A percentile compares a stretch with the other conserved stretches of the same genome.
phyloP scores from a whole-genome alignment of 2,329 filamentous ascomycete genomes.

The Fusarium sacchari region DNA sequence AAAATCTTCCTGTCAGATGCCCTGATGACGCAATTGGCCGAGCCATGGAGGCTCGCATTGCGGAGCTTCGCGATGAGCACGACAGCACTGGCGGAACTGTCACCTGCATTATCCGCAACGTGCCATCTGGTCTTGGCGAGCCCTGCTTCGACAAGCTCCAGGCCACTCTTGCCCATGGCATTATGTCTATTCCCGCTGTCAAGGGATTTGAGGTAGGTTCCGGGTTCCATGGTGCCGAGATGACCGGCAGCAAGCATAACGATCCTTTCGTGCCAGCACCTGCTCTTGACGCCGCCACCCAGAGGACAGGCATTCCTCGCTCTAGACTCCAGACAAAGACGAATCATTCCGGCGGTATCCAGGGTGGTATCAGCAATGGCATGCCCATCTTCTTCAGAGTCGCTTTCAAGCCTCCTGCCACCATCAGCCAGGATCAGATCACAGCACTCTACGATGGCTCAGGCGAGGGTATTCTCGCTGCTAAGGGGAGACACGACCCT shows the following conservation, averaged over 20 bases:
- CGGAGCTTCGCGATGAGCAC: slow-evolving; percentile 77
- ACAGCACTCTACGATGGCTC: slow-evolving; percentile 83
- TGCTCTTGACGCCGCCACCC: slow-evolving; percentile 56
- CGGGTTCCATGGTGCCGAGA: slow-evolving; percentile 86
- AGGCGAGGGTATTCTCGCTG: slow-evolving; percentile 78
- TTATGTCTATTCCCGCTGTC: slow-evolving; percentile 93
- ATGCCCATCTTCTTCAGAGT: slow-evolving; percentile 94
- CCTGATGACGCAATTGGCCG: slow-evolving; percentile 72
- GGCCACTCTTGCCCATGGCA: slow-evolving; percentile 88
- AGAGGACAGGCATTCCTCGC: slow-evolving; percentile 57
- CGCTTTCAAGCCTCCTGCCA: slow-evolving; percentile 94
- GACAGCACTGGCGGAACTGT: slow-evolving; percentile 97
- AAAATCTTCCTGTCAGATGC: slow-evolving; percentile 86
- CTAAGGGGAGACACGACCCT: slow-evolving; percentile 94
- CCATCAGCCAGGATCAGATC: slow-evolving; percentile 87
- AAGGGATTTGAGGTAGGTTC: slow-evolving; percentile 97
- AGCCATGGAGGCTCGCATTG: slow-evolving; percentile 83
- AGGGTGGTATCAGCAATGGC: slow-evolving; percentile 95
- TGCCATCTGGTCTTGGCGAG: slow-evolving; percentile 87
- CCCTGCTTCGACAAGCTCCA: slow-evolving; percentile 96
- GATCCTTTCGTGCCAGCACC: slow-evolving; percentile 65
- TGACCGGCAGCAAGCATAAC: slow-evolving; percentile 91
- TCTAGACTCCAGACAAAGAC: slow-evolving; percentile 79
- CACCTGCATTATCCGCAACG: slow-evolving; percentile 90
- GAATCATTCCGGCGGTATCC: slow-evolving; percentile 94